Conservation (phyloP, 768 basidiomycete genomes). For the Russula brevipes region DNA sequence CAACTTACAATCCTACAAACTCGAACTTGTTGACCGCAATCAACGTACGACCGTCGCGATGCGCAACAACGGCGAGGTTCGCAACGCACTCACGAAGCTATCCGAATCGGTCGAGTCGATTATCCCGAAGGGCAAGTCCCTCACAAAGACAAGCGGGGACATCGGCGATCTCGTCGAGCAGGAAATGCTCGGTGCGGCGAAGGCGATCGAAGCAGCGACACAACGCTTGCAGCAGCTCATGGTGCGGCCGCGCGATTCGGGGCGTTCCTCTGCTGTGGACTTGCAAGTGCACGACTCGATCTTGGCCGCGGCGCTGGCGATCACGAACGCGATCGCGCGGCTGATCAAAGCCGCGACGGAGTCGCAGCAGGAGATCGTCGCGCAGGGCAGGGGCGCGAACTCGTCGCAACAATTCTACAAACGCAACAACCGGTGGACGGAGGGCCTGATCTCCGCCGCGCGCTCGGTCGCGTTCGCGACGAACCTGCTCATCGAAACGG, state of each 20-base stretch:
- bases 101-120: constrained; percentile 84
- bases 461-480: constrained; percentile 98
- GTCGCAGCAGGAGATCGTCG: constrained; percentile 97
- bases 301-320: constrained; percentile 86
- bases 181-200: constrained; percentile 91
- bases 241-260: constrained; percentile 80
- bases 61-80: constrained; percentile 83
- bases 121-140: constrained; percentile 74
- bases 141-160: constrained; percentile 81
- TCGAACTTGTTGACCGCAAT: constrained; percentile 63
- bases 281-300: constrained; percentile 98
- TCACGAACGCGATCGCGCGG: constrained; percentile 90
- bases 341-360: constrained; percentile 96
- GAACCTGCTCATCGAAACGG: constrained; percentile 90
- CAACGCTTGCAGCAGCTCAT: constrained; percentile 87
- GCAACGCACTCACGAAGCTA: constrained; percentile 74
- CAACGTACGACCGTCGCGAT: constrained; percentile 84
- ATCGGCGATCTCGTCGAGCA: constrained; percentile 94
- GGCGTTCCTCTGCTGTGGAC: constrained; percentile 86
- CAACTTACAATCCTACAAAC: constrained; percentile 92
- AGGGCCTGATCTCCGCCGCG: constrained; percentile 96
- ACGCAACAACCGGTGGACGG: constrained; percentile 99
- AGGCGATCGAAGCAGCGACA: constrained; percentile 91
- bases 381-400: constrained; percentile 89
- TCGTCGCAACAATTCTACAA: constrained; percentile 98